phyloP scores from a whole-genome alignment of 495 filamentous ascomycete species.

The Aspergillus nidulans region DNA sequence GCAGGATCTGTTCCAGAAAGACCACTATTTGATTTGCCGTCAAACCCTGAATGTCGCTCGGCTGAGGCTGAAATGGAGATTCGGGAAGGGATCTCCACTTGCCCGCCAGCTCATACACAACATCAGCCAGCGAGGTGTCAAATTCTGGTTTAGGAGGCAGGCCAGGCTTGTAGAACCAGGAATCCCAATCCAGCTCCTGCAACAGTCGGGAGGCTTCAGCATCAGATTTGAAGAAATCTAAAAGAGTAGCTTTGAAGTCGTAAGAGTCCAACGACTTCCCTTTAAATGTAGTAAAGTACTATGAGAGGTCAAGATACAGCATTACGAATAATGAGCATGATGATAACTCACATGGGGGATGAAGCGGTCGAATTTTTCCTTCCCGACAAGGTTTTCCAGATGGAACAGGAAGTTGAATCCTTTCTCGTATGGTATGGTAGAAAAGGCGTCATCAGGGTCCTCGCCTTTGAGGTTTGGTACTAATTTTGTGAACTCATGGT shows the following conservation, averaged over 20 bases:
- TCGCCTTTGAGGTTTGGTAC: conserved; percentile 80
- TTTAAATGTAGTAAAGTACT: conserved; percentile 81
- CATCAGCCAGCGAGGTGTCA: conserved; percentile 80
- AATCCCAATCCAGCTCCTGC: conserved; percentile 76
- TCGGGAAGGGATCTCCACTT: conserved; percentile 62
- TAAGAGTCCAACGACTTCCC: conserved; percentile 82
- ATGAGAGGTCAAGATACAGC: conserved; percentile 12
- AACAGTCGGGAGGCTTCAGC: conserved; percentile 61
- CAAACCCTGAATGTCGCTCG: conserved; percentile 65
- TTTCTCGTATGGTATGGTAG: conserved; percentile 70
- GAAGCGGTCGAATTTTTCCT: conserved; percentile 82
- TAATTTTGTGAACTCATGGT: conserved; percentile 90
- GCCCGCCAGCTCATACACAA: conserved; percentile 73
- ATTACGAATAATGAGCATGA: not conserved
- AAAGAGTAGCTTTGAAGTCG: conserved; percentile 83
- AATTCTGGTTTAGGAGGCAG: conserved; percentile 86
- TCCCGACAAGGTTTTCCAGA: conserved; percentile 80
- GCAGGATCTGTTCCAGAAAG: conserved; percentile 74
- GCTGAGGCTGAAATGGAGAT: conserved; percentile 57
- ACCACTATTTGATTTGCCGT: conserved; percentile 84
- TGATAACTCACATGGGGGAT: conserved; percentile 65
- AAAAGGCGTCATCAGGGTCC: conserved; percentile 94
- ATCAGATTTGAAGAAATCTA: conserved; percentile 76
- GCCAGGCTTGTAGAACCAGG: conserved; percentile 78
- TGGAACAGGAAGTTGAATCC: conserved; percentile 78